Percentiles rank a stretch among this genome's conserved stretches.
phyloP scores from a whole-genome alignment of 495 filamentous ascomycete genomes.

The Aspergillus sclerotiicarbonarius region DNA sequence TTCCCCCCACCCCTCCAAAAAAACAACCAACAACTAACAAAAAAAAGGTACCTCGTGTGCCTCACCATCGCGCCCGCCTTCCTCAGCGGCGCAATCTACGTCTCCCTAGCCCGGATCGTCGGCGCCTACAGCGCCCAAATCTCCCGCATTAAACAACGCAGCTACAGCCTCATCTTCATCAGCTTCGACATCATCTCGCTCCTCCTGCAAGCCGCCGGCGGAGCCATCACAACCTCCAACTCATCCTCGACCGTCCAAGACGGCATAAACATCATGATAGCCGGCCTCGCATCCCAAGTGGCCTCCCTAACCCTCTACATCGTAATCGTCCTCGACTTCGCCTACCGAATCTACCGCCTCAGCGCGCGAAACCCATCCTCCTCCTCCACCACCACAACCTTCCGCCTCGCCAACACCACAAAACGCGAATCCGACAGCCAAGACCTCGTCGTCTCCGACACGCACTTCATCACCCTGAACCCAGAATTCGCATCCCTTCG shows the following conservation, averaged over 20 bases:
- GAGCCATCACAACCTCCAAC: constrained; percentile 43
- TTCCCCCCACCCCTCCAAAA: background rate
- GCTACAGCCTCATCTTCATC: constrained; percentile 53
- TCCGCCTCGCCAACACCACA: constrained; percentile 3
- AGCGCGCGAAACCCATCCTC: background rate
- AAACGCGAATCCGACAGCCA: constrained; percentile 10
- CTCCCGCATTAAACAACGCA: constrained; percentile 48
- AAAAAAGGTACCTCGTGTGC: constrained; percentile 43
- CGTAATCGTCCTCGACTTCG: constrained; percentile 48
- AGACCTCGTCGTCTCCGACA: constrained; percentile 1
- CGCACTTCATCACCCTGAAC: background rate
- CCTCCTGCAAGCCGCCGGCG: constrained; percentile 54
- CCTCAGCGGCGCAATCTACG: constrained; percentile 55
- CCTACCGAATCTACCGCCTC: constrained; percentile 33
- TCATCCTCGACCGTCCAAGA: background rate
- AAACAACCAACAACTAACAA: background rate
- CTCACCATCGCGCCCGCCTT: constrained; percentile 58
- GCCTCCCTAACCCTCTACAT: constrained; percentile 53
- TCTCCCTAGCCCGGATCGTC: constrained; percentile 55
- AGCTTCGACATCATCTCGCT: constrained; percentile 52
- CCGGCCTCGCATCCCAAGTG: constrained; percentile 54
- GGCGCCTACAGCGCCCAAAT: constrained; percentile 43
- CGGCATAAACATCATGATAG: constrained; percentile 55
- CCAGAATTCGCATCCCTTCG: background rate
- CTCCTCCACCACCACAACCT: background rate